Conservation (phyloP, 441 rosid species). For the Populus tomentosa region DNA sequence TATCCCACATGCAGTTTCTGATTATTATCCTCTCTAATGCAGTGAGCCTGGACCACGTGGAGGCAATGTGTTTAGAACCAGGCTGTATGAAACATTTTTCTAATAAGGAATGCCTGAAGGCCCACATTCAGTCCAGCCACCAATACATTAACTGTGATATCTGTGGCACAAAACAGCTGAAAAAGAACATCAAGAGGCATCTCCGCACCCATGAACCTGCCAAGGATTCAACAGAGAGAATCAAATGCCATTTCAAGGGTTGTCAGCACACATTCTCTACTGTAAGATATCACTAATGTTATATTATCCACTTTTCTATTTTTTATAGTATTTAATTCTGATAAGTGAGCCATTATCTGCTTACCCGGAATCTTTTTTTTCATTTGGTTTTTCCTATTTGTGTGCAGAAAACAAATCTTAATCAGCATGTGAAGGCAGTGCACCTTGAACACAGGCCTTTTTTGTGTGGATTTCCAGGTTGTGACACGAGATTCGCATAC, state of each 20-base stretch:
- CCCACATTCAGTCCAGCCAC: constrained; percentile 59
- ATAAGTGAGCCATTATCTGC: neutral
- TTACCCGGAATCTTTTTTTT: neutral
- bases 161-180: constrained; percentile 60
- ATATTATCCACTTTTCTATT: constrained; percentile 17
- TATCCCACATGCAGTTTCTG: neutral
- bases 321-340: neutral
- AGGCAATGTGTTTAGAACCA: constrained; percentile 67
- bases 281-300: constrained; percentile 34
- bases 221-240: constrained; percentile 29
- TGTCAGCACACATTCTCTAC: constrained; percentile 56
- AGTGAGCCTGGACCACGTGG: constrained; percentile 65
- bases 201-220: constrained; percentile 47
- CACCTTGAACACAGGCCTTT: constrained; percentile 56
- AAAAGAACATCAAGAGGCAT: constrained; percentile 77
- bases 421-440: constrained; percentile 60
- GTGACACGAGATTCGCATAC: constrained; percentile 71
- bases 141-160: constrained; percentile 49
- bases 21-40: constrained; percentile 19
- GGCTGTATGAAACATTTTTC: constrained; percentile 75
- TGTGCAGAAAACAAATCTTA: constrained; percentile 66
- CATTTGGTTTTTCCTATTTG: neutral
- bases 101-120: constrained; percentile 58
- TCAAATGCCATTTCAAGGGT: constrained; percentile 50
- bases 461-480: constrained; percentile 55